Evolutionary conservation across 768 basidiomycete species (phyloP), one percentile per base, ranked within the genome.

Genomic region (Lactifluus echinatus): DNA sequence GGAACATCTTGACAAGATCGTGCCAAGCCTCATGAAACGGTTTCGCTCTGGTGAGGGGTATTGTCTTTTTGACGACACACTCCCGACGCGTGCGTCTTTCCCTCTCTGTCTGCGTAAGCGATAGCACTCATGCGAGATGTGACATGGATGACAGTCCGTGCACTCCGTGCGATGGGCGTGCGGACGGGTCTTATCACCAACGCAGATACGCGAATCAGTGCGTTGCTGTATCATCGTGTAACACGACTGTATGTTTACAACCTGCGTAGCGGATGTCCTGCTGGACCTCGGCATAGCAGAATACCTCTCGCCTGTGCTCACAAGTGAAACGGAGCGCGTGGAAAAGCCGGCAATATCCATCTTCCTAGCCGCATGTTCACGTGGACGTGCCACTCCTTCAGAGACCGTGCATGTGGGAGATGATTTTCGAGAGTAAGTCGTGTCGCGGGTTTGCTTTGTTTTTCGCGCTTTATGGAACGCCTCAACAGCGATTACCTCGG

Each of bases 1-100:
- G 55, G 65, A 60, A 7, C 75, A 77, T 53, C 68, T 90, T 31
- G 63, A 71, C n/a, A 59, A 72, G 48, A 86, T 92, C 45, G 81
- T 85, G 14, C 71, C 78, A 7, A 69, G 59, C 15, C 77, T 91
- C n/a, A 75, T 91, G 73, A 65, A 70, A 36, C 76, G 81, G 28
- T 92, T 92, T 67, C 82, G 84, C 66, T 83, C 84, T 21, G 74
- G 72, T 58, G 77, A 87, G 67, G 89, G 86, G 1, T 91, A 91
- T 66, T 73, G 68, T 60, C 73, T 78, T 12, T 84, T 78, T 53
- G 76, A 79, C 42, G 84, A 86, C 64, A 68, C 74, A 8, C 55
- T 75, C 21, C 57, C 73, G 58, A 66, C 79, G 62, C 63, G 83
- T 83, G 61, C 53, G 76, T 74, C 53, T 24, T 15, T 23, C 19